Evolutionary conservation across 2,329 filamentous ascomycete species (phyloP).

Genomic region (Cladosporium sp.): DNA sequence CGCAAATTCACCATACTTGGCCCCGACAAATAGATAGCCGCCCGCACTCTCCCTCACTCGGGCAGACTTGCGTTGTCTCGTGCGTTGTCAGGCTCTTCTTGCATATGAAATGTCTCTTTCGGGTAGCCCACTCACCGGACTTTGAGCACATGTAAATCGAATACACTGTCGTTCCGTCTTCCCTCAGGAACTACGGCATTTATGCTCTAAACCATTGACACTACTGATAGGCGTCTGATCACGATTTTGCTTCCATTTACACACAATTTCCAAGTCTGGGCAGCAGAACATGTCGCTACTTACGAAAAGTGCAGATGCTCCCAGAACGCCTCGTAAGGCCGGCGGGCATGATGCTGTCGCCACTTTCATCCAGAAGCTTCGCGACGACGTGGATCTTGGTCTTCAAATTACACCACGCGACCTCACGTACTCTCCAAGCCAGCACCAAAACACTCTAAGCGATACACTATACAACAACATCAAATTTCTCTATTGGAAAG

Average conservation of each 20-base stretch:
- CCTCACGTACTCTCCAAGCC: neutral
- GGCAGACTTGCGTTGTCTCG: no score
- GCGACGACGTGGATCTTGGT: neutral
- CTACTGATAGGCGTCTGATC: no score
- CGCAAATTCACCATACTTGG: neutral
- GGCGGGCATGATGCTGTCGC: neutral
- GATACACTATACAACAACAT: neutral
- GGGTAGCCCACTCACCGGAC: no score
- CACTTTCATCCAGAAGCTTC: neutral
- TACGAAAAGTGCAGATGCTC: neutral
- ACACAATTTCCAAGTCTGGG: no score
- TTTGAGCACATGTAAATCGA: neutral
- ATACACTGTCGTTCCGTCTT: no score
- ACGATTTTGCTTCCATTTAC: no score
- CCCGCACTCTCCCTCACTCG: slow-evolving; percentile 6
- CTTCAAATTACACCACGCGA: neutral
- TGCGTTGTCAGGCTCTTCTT: no score
- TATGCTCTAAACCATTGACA: no score
- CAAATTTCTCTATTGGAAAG: neutral
- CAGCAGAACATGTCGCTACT: no score
- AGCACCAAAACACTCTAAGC: neutral
- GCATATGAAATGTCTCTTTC: no score
- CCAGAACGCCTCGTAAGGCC: neutral
- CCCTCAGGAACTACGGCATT: no score
- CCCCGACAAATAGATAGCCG: neutral